Percentiles rank a stretch among this genome's conserved stretches.
Conservation (phyloP, 164 flowering plant species). For the Echeveria elegans region DNA sequence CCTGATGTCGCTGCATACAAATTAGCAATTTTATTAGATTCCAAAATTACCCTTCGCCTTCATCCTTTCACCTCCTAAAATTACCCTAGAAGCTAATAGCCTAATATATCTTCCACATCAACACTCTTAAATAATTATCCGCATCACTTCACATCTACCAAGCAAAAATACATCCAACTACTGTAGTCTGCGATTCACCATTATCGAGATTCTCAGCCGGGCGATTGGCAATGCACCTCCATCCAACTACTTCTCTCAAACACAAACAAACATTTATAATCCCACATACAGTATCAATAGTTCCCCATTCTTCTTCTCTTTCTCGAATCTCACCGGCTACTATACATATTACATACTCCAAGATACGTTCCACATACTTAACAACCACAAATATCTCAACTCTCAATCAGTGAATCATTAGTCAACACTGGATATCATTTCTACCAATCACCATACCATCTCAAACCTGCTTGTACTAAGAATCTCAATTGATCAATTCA, state of each 20-base stretch:
- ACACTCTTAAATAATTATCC: not conserved
- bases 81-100: not conserved
- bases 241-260: not conserved
- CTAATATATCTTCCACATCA: not conserved
- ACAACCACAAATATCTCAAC: not conserved
- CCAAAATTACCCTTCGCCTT: not conserved
- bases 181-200: not conserved
- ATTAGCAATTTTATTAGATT: conserved; percentile 51
- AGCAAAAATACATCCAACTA: not conserved
- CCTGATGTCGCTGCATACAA: conserved; percentile 83
- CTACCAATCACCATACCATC: not conserved
- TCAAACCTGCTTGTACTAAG: not conserved
- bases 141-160: not conserved
- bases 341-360: not conserved
- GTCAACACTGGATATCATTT: no score
- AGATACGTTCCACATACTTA: not conserved
- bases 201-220: not conserved
- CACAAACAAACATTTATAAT: not conserved
- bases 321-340: not conserved
- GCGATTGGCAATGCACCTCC: no score
- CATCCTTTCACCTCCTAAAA: not conserved
- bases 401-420: not conserved
- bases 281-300: not conserved
- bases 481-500: not conserved
- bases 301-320: not conserved